Base-by-base conservation (phyloP, 305 asterid species). In the Fraxinus greggii region DNA sequence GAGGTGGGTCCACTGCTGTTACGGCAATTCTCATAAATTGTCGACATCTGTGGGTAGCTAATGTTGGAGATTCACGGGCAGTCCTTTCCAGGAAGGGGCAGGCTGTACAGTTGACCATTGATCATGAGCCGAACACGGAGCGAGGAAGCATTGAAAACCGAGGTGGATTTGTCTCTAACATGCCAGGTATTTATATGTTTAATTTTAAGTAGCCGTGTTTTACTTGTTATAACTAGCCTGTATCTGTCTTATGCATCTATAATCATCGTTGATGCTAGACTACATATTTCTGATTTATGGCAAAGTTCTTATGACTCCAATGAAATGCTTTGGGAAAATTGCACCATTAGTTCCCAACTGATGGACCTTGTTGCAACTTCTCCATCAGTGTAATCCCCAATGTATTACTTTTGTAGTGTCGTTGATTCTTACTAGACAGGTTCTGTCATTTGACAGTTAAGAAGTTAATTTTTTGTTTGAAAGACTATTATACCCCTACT, bases 131-230 rank as follows among this genome's bases (percentile, higher is more conserved):
- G 13, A 86, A 65, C 75, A 86, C 85, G 0, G 92, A 89, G 45
- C 87, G 91, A 21, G 85, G 80, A 51, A 85, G 84, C 87, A 88
- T 89, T 38, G 92, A 89, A 87, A 81, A 91, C 81, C 88, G 92
- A 89, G 99, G 99, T 36, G 99, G 99, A 75, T 96, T 96, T 76
- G 87, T 89, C 67, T 89, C 91, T 45, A 86, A 86, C 77, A 51
- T 88, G 84, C 92, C 92, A 88, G 92, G 92, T 89, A 86, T 45
- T 72, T 61, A 23, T 23, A 45, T 72, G 21, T 40, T 78, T 63
- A 12, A 72, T 85, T 82, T 72, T 9, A 63, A 63, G n/a, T 10
- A 28, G 40, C 75, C 10, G 23, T 31, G 23, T 31, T 69, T 6
- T 69, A 69, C 21, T 28, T 29, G 75, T 69, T 29, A 69, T 29